These are phyloP conservation scores for Neoarthrinium moseri DNA, from an alignment of 2,329 filamentous ascomycete species.

Conservation along the genomic window DNA sequence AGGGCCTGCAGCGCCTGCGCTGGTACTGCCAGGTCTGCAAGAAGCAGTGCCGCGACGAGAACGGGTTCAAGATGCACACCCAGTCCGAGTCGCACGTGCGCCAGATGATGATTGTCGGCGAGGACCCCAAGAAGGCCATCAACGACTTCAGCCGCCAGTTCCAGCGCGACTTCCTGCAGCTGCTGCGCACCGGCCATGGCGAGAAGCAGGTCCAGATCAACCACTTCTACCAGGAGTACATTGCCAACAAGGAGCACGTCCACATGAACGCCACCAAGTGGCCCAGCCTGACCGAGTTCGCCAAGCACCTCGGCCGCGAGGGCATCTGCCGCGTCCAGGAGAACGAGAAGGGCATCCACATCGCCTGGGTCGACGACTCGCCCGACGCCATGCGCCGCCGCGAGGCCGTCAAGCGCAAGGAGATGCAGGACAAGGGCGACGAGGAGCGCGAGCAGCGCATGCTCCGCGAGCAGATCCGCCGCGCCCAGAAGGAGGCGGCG, in stretches of 20 bases:
- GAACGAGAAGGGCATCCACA: conserved; percentile 78
- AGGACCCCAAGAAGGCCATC: conserved; percentile 82
- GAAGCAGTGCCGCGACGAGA: conserved; percentile 76
- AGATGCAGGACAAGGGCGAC: conserved; percentile 84
- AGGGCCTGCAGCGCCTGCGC: conserved; percentile 74
- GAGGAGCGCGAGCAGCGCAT: conserved; percentile 84
- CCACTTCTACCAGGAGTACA: conserved; percentile 93
- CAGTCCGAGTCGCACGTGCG: conserved; percentile 84
- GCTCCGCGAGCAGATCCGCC: conserved; percentile 79
- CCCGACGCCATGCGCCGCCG: conserved; percentile 78
- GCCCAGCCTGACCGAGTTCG: conserved; percentile 85
- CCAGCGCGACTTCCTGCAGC: conserved; percentile 71
- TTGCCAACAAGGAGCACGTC: conserved; percentile 80
- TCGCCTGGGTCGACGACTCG: conserved; percentile 89
- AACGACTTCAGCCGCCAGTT: conserved; percentile 82
- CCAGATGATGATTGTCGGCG: conserved; percentile 84
- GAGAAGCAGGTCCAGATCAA: conserved; percentile 90
- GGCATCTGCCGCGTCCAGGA: conserved; percentile 90
- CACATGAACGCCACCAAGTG: conserved; percentile 95
- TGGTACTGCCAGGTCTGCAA: conserved; percentile 91
- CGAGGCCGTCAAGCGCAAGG: conserved; percentile 79
- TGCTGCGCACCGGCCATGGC: conserved; percentile 80
- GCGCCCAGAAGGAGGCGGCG: conserved; percentile 60
- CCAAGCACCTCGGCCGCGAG: conserved; percentile 80
- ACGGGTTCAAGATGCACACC: conserved; percentile 88